These are phyloP conservation scores for Penicillium glabrum DNA, from an alignment of 2,329 filamentous ascomycete species.

Conservation along the genomic window DNA sequence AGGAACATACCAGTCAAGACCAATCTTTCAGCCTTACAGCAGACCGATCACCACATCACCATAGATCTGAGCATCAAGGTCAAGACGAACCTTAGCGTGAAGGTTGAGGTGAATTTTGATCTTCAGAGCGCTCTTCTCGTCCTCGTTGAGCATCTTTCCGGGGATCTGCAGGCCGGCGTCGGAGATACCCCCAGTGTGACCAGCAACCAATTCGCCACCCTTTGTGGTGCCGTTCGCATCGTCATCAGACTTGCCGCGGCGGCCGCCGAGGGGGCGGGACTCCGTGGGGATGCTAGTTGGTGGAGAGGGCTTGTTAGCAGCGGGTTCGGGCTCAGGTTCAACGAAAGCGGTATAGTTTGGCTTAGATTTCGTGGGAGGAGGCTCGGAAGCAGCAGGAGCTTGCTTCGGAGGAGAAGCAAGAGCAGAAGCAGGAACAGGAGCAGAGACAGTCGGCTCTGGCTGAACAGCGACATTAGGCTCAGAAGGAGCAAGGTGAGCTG, in stretches of 20 bases:
- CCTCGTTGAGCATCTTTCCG: slow-evolving; percentile 6
- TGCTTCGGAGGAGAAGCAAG: background rate
- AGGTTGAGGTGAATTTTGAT: slow-evolving; percentile 27
- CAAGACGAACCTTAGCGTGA: slow-evolving; percentile 24
- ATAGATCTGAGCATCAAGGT: slow-evolving; percentile 26
- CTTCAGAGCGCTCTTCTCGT: slow-evolving; percentile 18
- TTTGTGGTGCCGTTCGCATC: slow-evolving; percentile 3
- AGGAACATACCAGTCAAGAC: too few species aligned
- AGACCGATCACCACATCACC: slow-evolving; percentile 27
- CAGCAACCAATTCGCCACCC: slow-evolving; percentile 2
- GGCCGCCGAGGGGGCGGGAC: slow-evolving; percentile 5
- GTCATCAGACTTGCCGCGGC: slow-evolving; percentile 6
- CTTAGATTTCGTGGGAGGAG: background rate
- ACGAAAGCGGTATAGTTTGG: background rate
- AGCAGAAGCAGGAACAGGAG: slow-evolving; percentile 1
- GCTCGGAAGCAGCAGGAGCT: background rate
- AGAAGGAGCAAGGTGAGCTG: background rate
- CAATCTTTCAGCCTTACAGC: slow-evolving; percentile 9
- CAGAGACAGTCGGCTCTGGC: background rate
- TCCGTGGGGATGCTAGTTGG: slow-evolving; percentile 1
- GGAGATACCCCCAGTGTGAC: background rate
- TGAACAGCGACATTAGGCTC: background rate
- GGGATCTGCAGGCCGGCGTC: slow-evolving; percentile 10
- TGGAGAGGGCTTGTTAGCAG: background rate
- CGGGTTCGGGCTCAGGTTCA: background rate